Conservation (phyloP, 768 basidiomycete genomes). For the Amanita jacksonii region DNA sequence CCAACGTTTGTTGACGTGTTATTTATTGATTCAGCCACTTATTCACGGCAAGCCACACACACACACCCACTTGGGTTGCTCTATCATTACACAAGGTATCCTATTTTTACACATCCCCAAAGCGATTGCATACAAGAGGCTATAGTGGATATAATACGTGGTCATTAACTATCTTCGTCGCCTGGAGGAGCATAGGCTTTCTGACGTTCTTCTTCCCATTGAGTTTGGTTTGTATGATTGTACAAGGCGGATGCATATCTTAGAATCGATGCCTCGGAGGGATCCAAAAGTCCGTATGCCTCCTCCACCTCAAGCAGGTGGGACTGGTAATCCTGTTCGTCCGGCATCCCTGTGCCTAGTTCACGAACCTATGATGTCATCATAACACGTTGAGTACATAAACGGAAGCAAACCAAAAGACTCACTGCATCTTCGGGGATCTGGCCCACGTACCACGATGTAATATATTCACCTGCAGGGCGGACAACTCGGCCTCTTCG, state of each 20-base stretch:
- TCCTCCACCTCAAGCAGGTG: conserved; percentile 34
- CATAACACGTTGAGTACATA: not conserved
- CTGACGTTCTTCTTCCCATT: conserved; percentile 1
- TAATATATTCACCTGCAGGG: conserved; percentile 42
- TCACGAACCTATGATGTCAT: conserved; percentile 29
- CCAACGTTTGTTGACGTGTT: conserved; percentile 25
- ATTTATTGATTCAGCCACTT: conserved; percentile 16
- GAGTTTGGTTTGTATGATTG: conserved; percentile 14
- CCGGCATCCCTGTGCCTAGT: conserved; percentile 44
- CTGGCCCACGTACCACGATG: conserved; percentile 46
- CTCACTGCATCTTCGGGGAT: conserved; percentile 44
- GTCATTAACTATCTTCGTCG: too few relatives aligned
- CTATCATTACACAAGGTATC: not conserved
- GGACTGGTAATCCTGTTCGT: conserved; percentile 41
- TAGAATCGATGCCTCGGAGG: conserved; percentile 23
- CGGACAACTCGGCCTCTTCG: conserved; percentile 6
- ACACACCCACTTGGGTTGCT: too few relatives aligned
- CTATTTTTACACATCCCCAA: too few relatives aligned
- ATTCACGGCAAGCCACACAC: not conserved
- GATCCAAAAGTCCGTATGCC: conserved; percentile 26
- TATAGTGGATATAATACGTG: too few relatives aligned
- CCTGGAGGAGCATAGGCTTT: too few relatives aligned
- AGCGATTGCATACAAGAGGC: too few relatives aligned
- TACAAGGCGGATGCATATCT: conserved; percentile 31
- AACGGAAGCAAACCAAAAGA: conserved; percentile 3